These are phyloP conservation scores for Phytophthora boehmeriae DNA, from an alignment of 352 stramenopile genomes.

Conservation along the genomic window DNA sequence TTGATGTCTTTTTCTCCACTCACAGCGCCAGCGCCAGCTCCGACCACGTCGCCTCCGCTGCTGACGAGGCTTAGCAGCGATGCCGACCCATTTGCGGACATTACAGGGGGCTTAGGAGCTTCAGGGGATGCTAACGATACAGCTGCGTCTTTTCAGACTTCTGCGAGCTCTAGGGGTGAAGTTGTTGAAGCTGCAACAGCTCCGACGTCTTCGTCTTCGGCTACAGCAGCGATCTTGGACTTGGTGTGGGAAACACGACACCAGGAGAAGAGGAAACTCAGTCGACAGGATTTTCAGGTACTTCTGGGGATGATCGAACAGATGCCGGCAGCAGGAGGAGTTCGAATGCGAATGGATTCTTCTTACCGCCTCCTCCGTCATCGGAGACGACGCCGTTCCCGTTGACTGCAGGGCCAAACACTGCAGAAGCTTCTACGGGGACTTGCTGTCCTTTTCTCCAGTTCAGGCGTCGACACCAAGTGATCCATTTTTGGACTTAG, in stretches of 20 bases:
- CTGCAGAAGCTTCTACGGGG: slow-evolving; percentile 25
- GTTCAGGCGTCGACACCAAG: slow-evolving; percentile 26
- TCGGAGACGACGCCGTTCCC: slow-evolving; percentile 25
- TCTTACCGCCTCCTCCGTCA: slow-evolving; percentile 21
- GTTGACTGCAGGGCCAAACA: slow-evolving; percentile 4
- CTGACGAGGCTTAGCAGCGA: slow-evolving; percentile 37
- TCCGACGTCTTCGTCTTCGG: slow-evolving; percentile 15
- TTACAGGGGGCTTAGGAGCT: slow-evolving; percentile 22
- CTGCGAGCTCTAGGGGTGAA: neutral
- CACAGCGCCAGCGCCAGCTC: slow-evolving; percentile 6
- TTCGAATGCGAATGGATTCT: slow-evolving; percentile 22
- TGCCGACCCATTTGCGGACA: slow-evolving; percentile 46
- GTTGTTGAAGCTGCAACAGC: slow-evolving; percentile 4
- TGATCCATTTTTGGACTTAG: slow-evolving; percentile 47
- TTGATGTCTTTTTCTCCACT: slow-evolving; percentile 54
- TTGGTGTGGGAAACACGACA: slow-evolving; percentile 30
- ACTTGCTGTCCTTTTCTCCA: slow-evolving; percentile 73
- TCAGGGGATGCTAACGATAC: neutral
- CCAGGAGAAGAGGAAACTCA: slow-evolving; percentile 16
- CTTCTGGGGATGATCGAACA: slow-evolving; percentile 6
- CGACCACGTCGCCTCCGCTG: slow-evolving; percentile 13
- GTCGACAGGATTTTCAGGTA: slow-evolving; percentile 3
- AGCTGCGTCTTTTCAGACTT: neutral
- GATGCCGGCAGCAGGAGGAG: slow-evolving; percentile 3
- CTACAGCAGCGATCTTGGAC: slow-evolving; percentile 30